phyloP scores from a whole-genome alignment of 2,329 filamentous ascomycete genomes.

The Shiraia sp. region DNA sequence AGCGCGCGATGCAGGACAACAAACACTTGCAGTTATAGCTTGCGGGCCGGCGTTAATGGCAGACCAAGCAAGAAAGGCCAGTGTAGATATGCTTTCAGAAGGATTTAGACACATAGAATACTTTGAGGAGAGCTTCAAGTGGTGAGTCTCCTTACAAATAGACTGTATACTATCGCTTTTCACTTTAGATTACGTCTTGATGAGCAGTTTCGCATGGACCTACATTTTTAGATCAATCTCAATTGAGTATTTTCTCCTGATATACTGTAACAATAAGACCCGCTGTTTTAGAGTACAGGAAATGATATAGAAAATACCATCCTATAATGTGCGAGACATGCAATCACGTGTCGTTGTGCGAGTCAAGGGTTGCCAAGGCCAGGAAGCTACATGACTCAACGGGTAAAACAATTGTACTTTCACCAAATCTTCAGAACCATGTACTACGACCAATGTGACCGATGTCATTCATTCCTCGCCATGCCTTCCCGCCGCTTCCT shows the following conservation, averaged over 20 bases:
- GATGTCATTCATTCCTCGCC: conserved; percentile 68
- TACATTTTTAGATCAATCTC: too few species aligned
- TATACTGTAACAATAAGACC: too few species aligned
- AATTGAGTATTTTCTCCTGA: too few species aligned
- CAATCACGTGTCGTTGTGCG: background rate
- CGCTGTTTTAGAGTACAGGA: too few species aligned
- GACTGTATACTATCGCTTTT: too few species aligned
- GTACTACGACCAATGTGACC: conserved; percentile 12
- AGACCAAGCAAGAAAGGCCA: conserved; percentile 49
- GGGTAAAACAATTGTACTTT: background rate
- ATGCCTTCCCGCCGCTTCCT: conserved; percentile 70
- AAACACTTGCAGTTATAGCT: conserved; percentile 45
- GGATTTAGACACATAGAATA: conserved; percentile 45
- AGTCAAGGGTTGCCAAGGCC: background rate
- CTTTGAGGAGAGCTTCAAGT: conserved; percentile 53
- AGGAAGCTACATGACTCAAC: too few species aligned
- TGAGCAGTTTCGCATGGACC: too few species aligned
- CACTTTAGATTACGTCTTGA: background rate
- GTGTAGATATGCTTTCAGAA: conserved; percentile 38
- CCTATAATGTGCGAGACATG: too few species aligned
- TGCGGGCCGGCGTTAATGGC: conserved; percentile 54
- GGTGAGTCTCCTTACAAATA: conserved; percentile 27
- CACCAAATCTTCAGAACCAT: conserved; percentile 2
- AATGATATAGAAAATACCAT: too few species aligned
- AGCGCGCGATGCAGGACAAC: conserved; percentile 33